Percentiles rank a stretch among this genome's conserved stretches.
phyloP scores from a whole-genome alignment of 441 rosid species.

The Aquilaria agallochum region DNA sequence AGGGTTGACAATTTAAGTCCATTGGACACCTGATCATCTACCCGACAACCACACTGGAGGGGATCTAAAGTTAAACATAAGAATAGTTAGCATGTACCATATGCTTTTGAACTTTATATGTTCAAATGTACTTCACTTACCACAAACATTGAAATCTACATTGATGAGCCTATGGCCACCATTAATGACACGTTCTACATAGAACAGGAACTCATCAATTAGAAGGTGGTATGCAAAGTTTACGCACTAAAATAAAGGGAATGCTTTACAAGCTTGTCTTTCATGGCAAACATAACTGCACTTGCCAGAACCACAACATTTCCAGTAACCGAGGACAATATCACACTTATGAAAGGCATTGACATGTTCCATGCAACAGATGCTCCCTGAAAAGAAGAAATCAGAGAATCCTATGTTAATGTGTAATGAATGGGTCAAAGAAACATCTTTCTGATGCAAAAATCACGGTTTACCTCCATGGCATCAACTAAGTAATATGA shows the following conservation, averaged over 20 bases:
- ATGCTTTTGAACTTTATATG: no score
- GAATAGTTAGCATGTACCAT: no score
- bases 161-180: constrained; percentile 90
- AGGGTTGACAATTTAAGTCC: constrained; percentile 90
- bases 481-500: constrained; percentile 84
- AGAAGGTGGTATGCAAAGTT: background rate
- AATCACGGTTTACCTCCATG: constrained; percentile 43
- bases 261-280: constrained; percentile 74
- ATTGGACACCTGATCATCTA: constrained; percentile 30
- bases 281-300: constrained; percentile 86
- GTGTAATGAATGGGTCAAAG: background rate
- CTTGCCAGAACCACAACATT: constrained; percentile 92
- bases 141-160: constrained; percentile 81
- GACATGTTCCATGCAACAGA: constrained; percentile 65
- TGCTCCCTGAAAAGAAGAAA: constrained; percentile 50
- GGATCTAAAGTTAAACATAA: constrained; percentile 44
- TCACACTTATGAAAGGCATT: constrained; percentile 64
- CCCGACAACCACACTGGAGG: constrained; percentile 80
- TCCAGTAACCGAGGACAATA: constrained; percentile 77
- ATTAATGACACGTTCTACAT: constrained; percentile 75
- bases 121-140: constrained; percentile 29
- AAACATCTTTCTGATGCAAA: constrained; percentile 3
- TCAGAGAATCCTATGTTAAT: no score
- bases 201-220: constrained; percentile 5
- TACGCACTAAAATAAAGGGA: constrained; percentile 2